Conservation (phyloP, 2,329 filamentous ascomycete species). For the Penicillium sp. region DNA sequence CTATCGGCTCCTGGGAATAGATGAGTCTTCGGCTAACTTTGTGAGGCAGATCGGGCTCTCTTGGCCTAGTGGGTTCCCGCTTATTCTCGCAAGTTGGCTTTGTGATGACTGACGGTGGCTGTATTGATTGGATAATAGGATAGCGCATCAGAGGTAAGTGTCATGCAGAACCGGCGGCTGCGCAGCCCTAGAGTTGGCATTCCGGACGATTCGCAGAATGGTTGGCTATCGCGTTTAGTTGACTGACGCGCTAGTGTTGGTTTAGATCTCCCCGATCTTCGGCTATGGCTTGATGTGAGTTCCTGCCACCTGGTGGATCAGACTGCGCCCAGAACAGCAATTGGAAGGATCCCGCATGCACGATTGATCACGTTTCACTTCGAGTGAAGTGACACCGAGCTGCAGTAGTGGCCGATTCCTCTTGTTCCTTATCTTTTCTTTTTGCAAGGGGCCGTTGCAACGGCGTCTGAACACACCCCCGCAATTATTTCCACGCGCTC, state of each 20-base stretch:
- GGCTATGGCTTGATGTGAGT: conserved; percentile 44
- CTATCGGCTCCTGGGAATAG: conserved; percentile 18
- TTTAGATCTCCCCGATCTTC: conserved; percentile 45
- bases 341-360: conserved; percentile 30
- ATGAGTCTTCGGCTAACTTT: conserved; percentile 29
- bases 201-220: conserved; percentile 33
- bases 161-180: conserved; percentile 32
- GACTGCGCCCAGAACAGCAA: conserved; percentile 28
- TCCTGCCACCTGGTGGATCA: conserved; percentile 5
- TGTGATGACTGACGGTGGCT: conserved; percentile 38
- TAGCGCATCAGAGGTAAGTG: conserved; percentile 42
- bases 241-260: conserved; percentile 37
- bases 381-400: conserved; percentile 9
- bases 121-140: conserved; percentile 45
- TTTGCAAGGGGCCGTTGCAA: background rate
- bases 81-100: conserved; percentile 2
- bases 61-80: conserved; percentile 58
- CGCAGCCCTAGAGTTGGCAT: conserved; percentile 25
- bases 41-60: conserved; percentile 52
- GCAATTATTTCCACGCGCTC: conserved; percentile 22
- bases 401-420: conserved; percentile 3
- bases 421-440: background rate
- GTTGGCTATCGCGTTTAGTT: conserved; percentile 44
- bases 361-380: conserved; percentile 38
- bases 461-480: background rate